Conservation (phyloP, 2,329 filamentous ascomycete species). For the Ophiostoma montium region DNA sequence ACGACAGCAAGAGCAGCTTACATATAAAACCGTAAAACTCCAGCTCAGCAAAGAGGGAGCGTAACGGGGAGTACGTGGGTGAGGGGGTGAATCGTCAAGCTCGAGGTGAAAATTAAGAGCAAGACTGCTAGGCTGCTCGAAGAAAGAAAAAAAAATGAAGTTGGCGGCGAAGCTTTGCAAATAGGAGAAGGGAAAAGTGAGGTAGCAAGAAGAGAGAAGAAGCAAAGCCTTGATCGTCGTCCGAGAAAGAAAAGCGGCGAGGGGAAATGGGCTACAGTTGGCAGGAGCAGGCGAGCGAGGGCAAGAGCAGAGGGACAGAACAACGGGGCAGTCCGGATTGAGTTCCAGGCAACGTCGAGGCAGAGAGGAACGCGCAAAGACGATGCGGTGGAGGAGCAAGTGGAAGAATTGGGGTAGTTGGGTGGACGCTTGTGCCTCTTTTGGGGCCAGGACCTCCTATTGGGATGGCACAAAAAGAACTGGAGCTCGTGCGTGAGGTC, state of each 20-base stretch:
- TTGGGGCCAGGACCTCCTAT: no score
- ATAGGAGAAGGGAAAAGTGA: background rate
- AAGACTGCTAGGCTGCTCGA: background rate
- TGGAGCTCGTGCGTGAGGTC: background rate
- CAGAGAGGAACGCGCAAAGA: background rate
- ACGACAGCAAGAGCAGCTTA: background rate
- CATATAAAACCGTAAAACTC: conserved; percentile 8
- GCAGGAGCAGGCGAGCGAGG: background rate
- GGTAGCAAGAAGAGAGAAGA: background rate
- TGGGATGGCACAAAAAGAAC: background rate
- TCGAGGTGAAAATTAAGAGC: background rate
- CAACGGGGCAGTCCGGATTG: background rate
- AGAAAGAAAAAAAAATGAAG: background rate
- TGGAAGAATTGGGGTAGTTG: background rate
- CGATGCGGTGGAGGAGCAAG: conserved; percentile 3
- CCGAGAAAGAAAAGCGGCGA: background rate
- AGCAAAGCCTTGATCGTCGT: background rate
- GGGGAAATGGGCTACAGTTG: background rate
- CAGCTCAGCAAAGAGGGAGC: conserved; percentile 16
- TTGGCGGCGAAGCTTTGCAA: background rate
- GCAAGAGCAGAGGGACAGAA: background rate
- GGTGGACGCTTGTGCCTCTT: background rate
- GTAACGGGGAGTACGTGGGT: conserved; percentile 1
- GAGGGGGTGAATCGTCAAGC: background rate
- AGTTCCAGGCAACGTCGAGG: conserved; percentile 18